Percentiles rank a stretch among this genome's conserved stretches.
Conservation (phyloP, 2,329 filamentous ascomycete species). For the Stylonectria norvegica region DNA sequence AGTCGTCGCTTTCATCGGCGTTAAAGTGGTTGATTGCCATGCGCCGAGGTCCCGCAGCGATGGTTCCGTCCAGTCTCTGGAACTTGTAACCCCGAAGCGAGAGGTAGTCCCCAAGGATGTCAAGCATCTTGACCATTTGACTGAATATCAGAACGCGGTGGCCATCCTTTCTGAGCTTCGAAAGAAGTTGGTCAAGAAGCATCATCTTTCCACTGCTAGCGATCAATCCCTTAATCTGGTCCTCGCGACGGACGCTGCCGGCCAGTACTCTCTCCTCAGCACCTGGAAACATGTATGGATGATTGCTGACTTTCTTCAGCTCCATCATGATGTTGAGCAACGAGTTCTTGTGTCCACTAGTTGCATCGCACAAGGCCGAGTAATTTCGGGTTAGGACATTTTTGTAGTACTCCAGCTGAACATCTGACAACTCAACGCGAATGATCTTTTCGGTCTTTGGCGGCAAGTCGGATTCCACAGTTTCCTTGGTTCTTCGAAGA, state of each 20-base stretch:
- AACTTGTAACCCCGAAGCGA: conserved; percentile 91
- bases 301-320: conserved; percentile 97
- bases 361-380: conserved; percentile 84
- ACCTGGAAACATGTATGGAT: conserved; percentile 95
- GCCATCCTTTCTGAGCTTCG: conserved; percentile 87
- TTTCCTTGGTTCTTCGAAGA: conserved; percentile 92
- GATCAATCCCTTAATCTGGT: conserved; percentile 87
- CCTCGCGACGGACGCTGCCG: conserved; percentile 78
- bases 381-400: conserved; percentile 98
- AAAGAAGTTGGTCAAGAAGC: conserved; percentile 90
- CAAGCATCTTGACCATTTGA: conserved; percentile 99
- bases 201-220: conserved; percentile 99
- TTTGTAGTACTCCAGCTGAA: conserved; percentile 97
- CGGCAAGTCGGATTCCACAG: conserved; percentile 92
- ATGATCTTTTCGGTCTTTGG: conserved; percentile 99
- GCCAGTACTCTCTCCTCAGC: conserved; percentile 86
- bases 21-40: conserved; percentile 99
- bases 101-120: conserved; percentile 92
- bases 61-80: conserved; percentile 92
- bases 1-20: conserved; percentile 90
- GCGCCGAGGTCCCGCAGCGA: conserved; percentile 79
- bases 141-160: conserved; percentile 98
- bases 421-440: conserved; percentile 91
- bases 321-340: conserved; percentile 99
- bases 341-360: conserved; percentile 88